Evolutionary conservation across 2,329 filamentous ascomycete genomes (phyloP), one percentile per base, ranked within the genome.

Genomic region (Alternaria triticina): DNA sequence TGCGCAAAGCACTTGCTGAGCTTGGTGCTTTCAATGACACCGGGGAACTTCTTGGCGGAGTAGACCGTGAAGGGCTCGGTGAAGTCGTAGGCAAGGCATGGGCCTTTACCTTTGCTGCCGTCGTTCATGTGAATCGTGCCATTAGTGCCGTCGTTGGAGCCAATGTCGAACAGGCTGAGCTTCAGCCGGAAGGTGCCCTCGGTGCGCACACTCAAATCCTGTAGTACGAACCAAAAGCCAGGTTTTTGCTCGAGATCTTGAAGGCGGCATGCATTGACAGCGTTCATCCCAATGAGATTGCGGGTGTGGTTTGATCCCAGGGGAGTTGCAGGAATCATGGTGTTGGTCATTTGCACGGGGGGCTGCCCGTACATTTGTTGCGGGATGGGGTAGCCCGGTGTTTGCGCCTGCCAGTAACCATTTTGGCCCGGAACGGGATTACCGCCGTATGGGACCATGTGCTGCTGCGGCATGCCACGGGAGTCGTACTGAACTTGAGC

Each of bases 21-120:
- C 5, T 89, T 82, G 0, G 96, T 99, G 79, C 92, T 96, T 78
- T 98, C 95, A 61, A 97, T 97, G 1, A 99, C 96, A 44, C 96
- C 96, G 0, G 96, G 96, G 80, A 99, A 99, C 76, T 97, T 97
- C 86, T 99, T 99, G 51, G 96, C 96, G 3, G 93, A 97, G 81
- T 91, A 98, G 28, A 99, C 96, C 57, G 93, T 92, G 84, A 99
- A 98, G 3, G 89, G 86, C 5, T 97, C 91, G 51, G 92, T 96
- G 81, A 95, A 98, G 72, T 89, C 90, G 9, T 90, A 91, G 1
- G 95, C 94, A 17, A 98, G 86, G 12, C 97, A 91, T 0, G 92
- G 92, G 0, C 92, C 92, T 66, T 89, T 90, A 59, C 90, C 91
- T 40, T 87, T 90, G 78, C 94, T 96, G 22, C 55, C 55, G 9